Percentiles rank a stretch among this genome's conserved stretches.
Evolutionary conservation across 2,329 filamentous ascomycete species (phyloP).

Genomic region (Phialophora verrucosa): DNA sequence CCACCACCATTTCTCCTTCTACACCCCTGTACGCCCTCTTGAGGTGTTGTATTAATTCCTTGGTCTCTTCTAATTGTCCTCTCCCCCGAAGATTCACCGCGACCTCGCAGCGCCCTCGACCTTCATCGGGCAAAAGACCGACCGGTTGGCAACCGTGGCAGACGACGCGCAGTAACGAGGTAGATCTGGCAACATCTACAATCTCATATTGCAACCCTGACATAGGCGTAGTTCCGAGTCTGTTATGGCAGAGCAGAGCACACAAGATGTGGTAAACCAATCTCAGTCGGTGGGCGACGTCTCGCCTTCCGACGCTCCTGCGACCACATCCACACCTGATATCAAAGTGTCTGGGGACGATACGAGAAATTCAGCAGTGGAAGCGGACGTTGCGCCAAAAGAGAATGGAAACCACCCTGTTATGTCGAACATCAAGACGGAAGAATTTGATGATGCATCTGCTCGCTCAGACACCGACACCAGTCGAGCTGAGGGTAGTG

Average conservation of each 20-base stretch:
- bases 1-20: constrained; percentile 29
- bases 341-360: constrained; percentile 41
- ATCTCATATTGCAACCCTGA: not conserved
- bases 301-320: constrained; percentile 70
- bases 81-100: constrained; percentile 9
- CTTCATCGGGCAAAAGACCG: constrained; percentile 22
- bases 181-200: not conserved
- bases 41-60: constrained; percentile 23
- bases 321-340: constrained; percentile 61
- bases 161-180: constrained; percentile 30
- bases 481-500: constrained; percentile 57
- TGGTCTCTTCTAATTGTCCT: constrained; percentile 6
- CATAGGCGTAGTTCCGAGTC: constrained; percentile 51
- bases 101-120: constrained; percentile 21
- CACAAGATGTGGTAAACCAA: constrained; percentile 75
- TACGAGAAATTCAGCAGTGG: constrained; percentile 51
- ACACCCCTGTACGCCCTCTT: constrained; percentile 24
- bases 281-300: constrained; percentile 69
- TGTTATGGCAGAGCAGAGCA: constrained; percentile 75
- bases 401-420: constrained; percentile 46
- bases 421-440: constrained; percentile 40
- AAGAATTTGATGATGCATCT: constrained; percentile 50
- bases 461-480: constrained; percentile 69
- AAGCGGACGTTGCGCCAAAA: constrained; percentile 46
- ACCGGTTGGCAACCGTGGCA: constrained; percentile 36